Percentiles rank a stretch among this genome's conserved stretches.
Evolutionary conservation across 495 filamentous ascomycete species (phyloP).

Genomic region (Trichodelitschia bisporula): DNA sequence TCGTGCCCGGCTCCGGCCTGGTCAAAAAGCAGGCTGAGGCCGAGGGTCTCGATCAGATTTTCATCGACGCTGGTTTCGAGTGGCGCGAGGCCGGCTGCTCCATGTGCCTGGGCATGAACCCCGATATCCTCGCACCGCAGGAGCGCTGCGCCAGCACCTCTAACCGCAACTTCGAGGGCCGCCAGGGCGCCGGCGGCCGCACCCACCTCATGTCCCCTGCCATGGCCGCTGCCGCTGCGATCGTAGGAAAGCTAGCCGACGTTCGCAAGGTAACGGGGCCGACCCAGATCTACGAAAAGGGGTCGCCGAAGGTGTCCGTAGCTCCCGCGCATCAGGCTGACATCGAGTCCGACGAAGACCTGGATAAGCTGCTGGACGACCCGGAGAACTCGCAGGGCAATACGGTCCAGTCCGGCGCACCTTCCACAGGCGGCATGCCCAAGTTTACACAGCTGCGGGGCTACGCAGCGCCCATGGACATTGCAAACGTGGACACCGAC

Average conservation of each 20-base stretch:
- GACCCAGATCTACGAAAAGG: slow-evolving; percentile 18
- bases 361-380: slow-evolving; percentile 54
- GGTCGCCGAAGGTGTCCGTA: slow-evolving; percentile 21
- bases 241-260: slow-evolving; percentile 76
- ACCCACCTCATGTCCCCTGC: slow-evolving; percentile 94
- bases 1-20: slow-evolving; percentile 85
- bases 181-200: slow-evolving; percentile 78
- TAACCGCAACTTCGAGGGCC: slow-evolving; percentile 94
- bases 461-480: slow-evolving; percentile 69
- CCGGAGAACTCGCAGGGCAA: slow-evolving; percentile 47
- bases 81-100: slow-evolving; percentile 96
- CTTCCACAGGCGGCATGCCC: slow-evolving; percentile 39
- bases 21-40: slow-evolving; percentile 83
- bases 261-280: slow-evolving; percentile 50
- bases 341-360: slow-evolving; percentile 44
- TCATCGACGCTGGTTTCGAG: slow-evolving; percentile 79
- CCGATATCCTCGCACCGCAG: slow-evolving; percentile 81
- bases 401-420: slow-evolving; percentile 22
- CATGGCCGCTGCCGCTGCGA: slow-evolving; percentile 81
- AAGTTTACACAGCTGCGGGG: slow-evolving; percentile 66
- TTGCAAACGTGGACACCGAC: slow-evolving; percentile 84
- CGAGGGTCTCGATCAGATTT: slow-evolving; percentile 84
- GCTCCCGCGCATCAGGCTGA: slow-evolving; percentile 37
- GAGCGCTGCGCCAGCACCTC: slow-evolving; percentile 89
- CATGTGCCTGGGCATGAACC: slow-evolving; percentile 99